Evolutionary conservation across 2,329 filamentous ascomycete species (phyloP).

Genomic region (Alternaria sp.): DNA sequence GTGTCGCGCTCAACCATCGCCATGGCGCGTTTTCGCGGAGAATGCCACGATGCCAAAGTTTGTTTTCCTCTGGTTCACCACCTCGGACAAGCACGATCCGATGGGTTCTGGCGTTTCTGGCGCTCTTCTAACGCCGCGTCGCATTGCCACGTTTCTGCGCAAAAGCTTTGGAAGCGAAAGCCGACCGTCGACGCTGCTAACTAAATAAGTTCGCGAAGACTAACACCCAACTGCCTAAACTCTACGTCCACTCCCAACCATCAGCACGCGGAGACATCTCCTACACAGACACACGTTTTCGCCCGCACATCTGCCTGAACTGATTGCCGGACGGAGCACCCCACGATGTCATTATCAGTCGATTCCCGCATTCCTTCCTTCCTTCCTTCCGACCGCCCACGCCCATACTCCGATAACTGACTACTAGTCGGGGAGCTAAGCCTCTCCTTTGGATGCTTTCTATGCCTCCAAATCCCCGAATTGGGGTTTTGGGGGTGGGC

Average conservation of each 20-base stretch:
- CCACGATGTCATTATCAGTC: background rate
- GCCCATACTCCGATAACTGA: background rate
- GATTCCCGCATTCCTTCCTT: background rate
- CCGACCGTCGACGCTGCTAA: background rate
- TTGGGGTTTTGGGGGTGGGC: background rate
- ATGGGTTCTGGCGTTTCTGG: background rate
- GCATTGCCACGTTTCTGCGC: background rate
- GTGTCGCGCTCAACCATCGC: background rate
- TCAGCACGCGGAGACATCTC: background rate
- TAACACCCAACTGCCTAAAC: background rate
- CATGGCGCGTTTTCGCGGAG: background rate
- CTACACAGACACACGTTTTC: background rate
- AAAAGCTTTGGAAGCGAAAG: background rate
- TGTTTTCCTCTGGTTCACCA: background rate
- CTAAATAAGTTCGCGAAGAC: background rate
- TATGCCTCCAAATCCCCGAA: background rate
- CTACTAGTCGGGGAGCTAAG: background rate
- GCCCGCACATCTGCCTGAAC: background rate
- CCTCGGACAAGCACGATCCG: background rate
- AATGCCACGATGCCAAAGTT: background rate
- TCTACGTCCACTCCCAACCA: background rate
- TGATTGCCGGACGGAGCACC: background rate
- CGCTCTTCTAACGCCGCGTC: background rate
- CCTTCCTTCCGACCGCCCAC: background rate
- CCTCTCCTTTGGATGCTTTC: background rate